Base-by-base conservation (phyloP, 495 filamentous ascomycete genomes). In the Cairneyella variabilis region DNA sequence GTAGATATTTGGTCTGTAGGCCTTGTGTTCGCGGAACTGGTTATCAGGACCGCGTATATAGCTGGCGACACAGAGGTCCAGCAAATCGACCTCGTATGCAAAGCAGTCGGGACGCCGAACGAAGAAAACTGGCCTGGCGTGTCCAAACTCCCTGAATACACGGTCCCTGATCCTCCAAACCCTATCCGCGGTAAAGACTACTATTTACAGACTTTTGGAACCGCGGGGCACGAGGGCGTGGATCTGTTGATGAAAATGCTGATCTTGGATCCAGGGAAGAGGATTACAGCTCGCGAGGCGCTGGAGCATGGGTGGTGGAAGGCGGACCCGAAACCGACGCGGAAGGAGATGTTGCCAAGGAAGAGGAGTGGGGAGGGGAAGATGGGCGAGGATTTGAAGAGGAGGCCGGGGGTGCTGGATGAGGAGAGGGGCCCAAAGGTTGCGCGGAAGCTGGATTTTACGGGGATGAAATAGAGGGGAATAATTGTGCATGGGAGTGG, bases 1-100 rank as follows among this genome's bases (percentile, higher is more conserved):
- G 93, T 97, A 23, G 95, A 99, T 66, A 74, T 99, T 39, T 99
- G 92, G 92, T 91, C 87, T n/a, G 85, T 95, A 51, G 95, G 89
- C 16, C 77, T 85, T 62, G 91, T 99, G 0, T 91, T 97, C 57
- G 92, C 93, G 0, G 93, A 99, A 67, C 79, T 99, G 21, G 72
- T 95, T 28, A 74, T 95, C 51, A 78, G 95, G 17, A 78, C 80
- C 1, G 89, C 92, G 0, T 95, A 85, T 55, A 74, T 96, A 20
- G 79, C 89, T 0, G 88, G 88, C 0, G 85, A 88, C 60, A 84
- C 86, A 0, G 91, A 97, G 56, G 76, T 96, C 60, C 73, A 86
- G 56, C 87, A 90, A 65, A 79, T 96, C 34, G 68, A 77, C 25
- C 76, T 91, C 50, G 95, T 97, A 56, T 89, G 83, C 62, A 80